phyloP scores from a whole-genome alignment of 305 asterid species.

The Rubia peregrina region DNA sequence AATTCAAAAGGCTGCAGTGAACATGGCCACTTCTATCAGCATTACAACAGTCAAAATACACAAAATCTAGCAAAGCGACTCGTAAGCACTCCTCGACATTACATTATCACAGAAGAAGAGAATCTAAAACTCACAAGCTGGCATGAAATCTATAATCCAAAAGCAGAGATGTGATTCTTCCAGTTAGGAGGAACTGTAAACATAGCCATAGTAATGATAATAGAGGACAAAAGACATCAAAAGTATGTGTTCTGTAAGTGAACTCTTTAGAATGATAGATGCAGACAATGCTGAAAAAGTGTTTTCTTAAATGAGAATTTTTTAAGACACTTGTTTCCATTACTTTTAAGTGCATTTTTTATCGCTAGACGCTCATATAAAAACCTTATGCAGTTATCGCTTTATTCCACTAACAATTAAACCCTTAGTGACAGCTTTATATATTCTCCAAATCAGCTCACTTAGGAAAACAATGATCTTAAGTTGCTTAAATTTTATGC shows the following conservation, averaged over 20 bases:
- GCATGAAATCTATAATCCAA: not conserved
- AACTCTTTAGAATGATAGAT: not conserved
- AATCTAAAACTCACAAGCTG: not conserved
- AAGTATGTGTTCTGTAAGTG: not conserved
- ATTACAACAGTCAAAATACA: not conserved
- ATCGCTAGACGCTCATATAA: not conserved
- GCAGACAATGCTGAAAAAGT: not conserved
- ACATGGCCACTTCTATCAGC: not conserved
- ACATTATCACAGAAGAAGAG: not conserved
- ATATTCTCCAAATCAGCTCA: not conserved
- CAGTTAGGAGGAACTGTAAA: not conserved
- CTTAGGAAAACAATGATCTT: not conserved
- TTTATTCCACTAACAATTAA: not conserved
- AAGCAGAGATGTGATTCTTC: not conserved
- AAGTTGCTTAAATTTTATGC: not conserved
- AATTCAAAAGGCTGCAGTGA: not conserved
- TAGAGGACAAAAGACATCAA: not conserved
- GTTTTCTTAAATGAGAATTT: not conserved
- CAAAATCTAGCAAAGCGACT: not conserved
- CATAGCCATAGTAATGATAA: not conserved
- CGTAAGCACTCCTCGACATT: not conserved
- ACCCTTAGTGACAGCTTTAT: not conserved
- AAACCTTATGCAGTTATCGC: not conserved
- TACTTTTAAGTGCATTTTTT: not conserved
- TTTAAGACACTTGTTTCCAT: not conserved